Evolutionary conservation across 306 rosid species (phyloP).

Genomic region (Trifolium dubium): DNA sequence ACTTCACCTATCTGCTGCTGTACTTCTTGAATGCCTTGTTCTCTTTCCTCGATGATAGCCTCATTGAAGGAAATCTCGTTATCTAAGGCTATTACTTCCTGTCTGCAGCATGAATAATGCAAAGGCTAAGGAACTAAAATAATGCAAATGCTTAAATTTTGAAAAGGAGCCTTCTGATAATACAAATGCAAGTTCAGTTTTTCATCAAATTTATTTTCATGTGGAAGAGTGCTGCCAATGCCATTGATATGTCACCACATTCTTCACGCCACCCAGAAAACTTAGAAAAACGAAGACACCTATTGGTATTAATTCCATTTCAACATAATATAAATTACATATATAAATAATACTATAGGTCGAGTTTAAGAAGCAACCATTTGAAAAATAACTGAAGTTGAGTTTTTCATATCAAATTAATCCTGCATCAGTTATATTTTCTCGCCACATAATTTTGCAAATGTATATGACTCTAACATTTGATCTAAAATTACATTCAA

Average conservation of each 20-base stretch:
- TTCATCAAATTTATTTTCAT: slow-evolving; percentile 17
- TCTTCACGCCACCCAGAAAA: background rate
- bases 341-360: background rate
- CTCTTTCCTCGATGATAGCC: slow-evolving; percentile 96
- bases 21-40: slow-evolving; percentile 95
- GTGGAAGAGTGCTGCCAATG: slow-evolving; percentile 14
- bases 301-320: slow-evolving; percentile 27
- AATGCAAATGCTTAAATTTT: slow-evolving; percentile 15
- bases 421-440: slow-evolving; percentile 21
- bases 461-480: background rate
- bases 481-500: slow-evolving; percentile 27
- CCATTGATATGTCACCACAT: background rate
- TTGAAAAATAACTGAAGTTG: background rate
- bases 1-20: slow-evolving; percentile 98
- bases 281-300: background rate
- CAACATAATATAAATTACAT: slow-evolving; percentile 7
- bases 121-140: slow-evolving; percentile 34
- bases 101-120: slow-evolving; percentile 61
- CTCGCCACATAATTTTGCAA: slow-evolving; percentile 1
- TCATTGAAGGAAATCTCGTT: slow-evolving; percentile 93
- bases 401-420: slow-evolving; percentile 28
- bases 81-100: slow-evolving; percentile 84
- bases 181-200: slow-evolving; percentile 30
- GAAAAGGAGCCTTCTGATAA: slow-evolving; percentile 22
- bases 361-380: slow-evolving; percentile 11